These are phyloP conservation scores for Dactylonectria macrodidyma DNA, from an alignment of 2,329 filamentous ascomycete genomes.

Conservation along the genomic window DNA sequence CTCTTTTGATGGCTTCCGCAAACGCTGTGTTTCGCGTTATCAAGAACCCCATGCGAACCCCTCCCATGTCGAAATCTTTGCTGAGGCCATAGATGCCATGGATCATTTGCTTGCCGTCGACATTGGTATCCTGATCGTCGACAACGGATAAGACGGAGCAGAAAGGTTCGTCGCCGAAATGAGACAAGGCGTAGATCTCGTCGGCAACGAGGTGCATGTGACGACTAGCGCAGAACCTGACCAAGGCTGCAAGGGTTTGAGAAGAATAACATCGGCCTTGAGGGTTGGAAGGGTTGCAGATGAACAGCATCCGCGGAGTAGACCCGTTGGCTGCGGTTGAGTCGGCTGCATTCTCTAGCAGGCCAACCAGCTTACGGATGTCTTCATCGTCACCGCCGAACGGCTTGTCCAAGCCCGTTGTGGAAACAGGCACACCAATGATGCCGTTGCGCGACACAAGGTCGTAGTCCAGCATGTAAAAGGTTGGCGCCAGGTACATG, in stretches of 20 bases:
- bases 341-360: background rate
- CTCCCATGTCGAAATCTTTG: constrained; percentile 4
- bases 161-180: background rate
- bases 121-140: background rate
- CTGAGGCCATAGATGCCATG: background rate
- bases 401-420: background rate
- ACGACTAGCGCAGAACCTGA: background rate
- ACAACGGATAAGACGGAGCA: background rate
- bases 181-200: background rate
- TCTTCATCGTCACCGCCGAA: background rate
- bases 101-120: background rate
- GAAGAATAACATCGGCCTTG: constrained; percentile 2
- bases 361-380: background rate
- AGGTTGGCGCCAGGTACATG: background rate
- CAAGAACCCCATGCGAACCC: background rate
- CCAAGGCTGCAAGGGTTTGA: background rate
- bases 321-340: background rate
- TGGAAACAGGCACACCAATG: background rate
- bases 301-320: background rate
- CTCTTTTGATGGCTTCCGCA: background rate
- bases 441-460: background rate
- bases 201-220: constrained; percentile 3
- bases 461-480: constrained; percentile 6
- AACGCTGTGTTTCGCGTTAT: background rate
- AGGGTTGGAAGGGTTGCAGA: background rate